Percentiles rank a stretch among this genome's conserved stretches.
Conservation (phyloP, 1,139 yeast genomes). For the Scheffersomyces parashehatae region DNA sequence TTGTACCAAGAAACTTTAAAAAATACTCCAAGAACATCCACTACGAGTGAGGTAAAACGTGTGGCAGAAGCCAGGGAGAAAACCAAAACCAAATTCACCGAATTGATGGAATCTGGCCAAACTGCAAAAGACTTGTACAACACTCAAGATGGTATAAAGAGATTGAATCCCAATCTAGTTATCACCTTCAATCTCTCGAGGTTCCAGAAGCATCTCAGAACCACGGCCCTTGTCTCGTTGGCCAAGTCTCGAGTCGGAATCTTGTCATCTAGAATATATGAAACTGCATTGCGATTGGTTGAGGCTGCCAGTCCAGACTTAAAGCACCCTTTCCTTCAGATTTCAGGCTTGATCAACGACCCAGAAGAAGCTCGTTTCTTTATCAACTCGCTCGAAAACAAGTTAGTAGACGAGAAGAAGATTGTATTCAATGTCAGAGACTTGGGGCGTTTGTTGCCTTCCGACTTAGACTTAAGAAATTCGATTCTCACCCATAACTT, state of each 20-base stretch:
- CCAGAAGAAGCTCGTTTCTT: slow-evolving; percentile 39
- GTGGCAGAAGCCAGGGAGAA: slow-evolving; percentile 63
- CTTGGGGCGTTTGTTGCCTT: slow-evolving; percentile 47
- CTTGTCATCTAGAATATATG: slow-evolving; percentile 65
- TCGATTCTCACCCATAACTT: slow-evolving; percentile 46
- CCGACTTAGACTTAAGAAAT: slow-evolving; percentile 46
- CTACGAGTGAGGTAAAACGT: slow-evolving; percentile 61
- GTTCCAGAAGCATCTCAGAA: slow-evolving; percentile 66
- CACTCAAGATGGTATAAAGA: slow-evolving; percentile 34
- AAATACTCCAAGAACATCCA: slow-evolving; percentile 50
- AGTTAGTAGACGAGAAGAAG: slow-evolving; percentile 39
- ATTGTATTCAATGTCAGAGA: slow-evolving; percentile 56
- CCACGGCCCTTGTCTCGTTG: slow-evolving; percentile 60
- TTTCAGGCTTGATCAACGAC: slow-evolving; percentile 41
- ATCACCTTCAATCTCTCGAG: slow-evolving; percentile 66
- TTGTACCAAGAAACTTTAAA: slow-evolving; percentile 53
- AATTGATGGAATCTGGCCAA: slow-evolving; percentile 33
- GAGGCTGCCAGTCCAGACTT: slow-evolving; percentile 57
- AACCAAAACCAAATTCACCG: slow-evolving; percentile 48
- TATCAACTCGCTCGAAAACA: slow-evolving; percentile 31
- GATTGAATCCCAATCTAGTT: slow-evolving; percentile 51
- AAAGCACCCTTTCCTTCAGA: slow-evolving; percentile 28
- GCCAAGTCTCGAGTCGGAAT: slow-evolving; percentile 72
- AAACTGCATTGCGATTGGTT: slow-evolving; percentile 53
- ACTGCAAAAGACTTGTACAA: slow-evolving; percentile 32